phyloP scores from a whole-genome alignment of 352 stramenopile genomes.

The Globisporangium barbulae region DNA sequence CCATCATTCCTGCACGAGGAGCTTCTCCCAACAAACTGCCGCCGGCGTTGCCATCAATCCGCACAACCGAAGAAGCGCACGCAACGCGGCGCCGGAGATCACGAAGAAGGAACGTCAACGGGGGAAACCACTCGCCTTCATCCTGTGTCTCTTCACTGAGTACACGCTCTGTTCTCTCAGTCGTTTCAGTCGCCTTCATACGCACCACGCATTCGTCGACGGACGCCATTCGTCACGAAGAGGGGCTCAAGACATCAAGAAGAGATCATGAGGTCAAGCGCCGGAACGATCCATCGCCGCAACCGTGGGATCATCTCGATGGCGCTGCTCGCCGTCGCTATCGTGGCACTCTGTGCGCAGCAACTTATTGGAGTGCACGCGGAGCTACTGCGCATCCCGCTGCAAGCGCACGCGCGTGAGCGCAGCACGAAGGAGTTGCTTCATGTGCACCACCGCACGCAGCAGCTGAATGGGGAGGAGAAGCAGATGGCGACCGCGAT shows the following conservation, averaged over 20 bases:
- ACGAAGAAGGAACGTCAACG: background rate
- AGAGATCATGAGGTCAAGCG: background rate
- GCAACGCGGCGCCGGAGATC: background rate
- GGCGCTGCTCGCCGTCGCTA: background rate
- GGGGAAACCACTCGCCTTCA: background rate
- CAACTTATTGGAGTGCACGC: background rate
- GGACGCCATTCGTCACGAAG: background rate
- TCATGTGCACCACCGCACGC: conserved; percentile 26
- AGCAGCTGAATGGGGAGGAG: background rate
- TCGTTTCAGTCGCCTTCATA: background rate
- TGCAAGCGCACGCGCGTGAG: conserved; percentile 21
- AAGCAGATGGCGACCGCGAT: conserved; percentile 4
- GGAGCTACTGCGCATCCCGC: conserved; percentile 37
- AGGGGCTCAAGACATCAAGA: too few species aligned
- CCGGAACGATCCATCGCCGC: background rate
- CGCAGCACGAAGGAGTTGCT: conserved; percentile 34
- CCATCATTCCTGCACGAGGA: conserved; percentile 2
- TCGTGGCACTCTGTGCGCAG: background rate
- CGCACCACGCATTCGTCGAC: background rate
- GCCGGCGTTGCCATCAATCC: too few species aligned
- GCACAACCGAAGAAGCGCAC: background rate
- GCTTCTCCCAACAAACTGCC: background rate
- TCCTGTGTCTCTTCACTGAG: background rate
- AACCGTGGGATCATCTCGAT: background rate
- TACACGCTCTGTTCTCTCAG: background rate